These are phyloP conservation scores for Cucurbita argyrosperma DNA, from an alignment of 306 rosid species.

Conservation along the genomic window DNA sequence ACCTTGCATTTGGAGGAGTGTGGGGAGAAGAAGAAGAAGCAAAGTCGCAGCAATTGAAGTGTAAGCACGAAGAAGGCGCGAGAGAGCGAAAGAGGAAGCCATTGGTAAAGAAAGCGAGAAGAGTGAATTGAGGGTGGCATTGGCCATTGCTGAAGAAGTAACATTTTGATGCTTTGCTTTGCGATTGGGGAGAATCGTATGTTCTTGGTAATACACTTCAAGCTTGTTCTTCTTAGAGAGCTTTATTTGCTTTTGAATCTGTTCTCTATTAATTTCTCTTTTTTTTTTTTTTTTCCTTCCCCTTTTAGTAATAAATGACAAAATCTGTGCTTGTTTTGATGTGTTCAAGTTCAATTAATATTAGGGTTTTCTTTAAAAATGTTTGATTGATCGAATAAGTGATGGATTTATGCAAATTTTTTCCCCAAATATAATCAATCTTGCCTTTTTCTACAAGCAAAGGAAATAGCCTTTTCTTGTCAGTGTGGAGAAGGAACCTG, in stretches of 20 bases:
- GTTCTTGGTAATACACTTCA: slow-evolving; percentile 19
- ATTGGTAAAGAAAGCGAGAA: slow-evolving; percentile 9
- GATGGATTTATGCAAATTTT: not conserved
- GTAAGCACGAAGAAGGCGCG: slow-evolving; percentile 10
- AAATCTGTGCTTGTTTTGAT: not conserved
- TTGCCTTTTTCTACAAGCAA: not conserved
- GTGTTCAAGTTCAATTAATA: too few relatives aligned
- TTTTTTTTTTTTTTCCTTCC: not conserved
- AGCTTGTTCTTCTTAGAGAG: not conserved
- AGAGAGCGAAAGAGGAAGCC: slow-evolving; percentile 11
- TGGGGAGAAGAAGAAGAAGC: slow-evolving; percentile 18
- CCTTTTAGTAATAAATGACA: not conserved
- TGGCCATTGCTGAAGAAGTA: slow-evolving; percentile 33
- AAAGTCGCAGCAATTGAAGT: not conserved
- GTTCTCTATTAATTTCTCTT: not conserved
- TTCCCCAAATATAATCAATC: not conserved
- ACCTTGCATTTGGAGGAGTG: slow-evolving; percentile 24
- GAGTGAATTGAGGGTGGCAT: not conserved
- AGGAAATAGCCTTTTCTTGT: slow-evolving; percentile 16
- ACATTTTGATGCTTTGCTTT: slow-evolving; percentile 52
- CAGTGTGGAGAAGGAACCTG: slow-evolving; percentile 16
- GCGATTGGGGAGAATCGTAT: slow-evolving; percentile 13
- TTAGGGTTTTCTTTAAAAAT: not conserved
- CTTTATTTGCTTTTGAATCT: slow-evolving; percentile 11
- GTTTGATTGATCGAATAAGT: not conserved